Percentiles rank a stretch among this genome's conserved stretches.
phyloP scores from a whole-genome alignment of 768 basidiomycete genomes.

The Amyloporia xantha region DNA sequence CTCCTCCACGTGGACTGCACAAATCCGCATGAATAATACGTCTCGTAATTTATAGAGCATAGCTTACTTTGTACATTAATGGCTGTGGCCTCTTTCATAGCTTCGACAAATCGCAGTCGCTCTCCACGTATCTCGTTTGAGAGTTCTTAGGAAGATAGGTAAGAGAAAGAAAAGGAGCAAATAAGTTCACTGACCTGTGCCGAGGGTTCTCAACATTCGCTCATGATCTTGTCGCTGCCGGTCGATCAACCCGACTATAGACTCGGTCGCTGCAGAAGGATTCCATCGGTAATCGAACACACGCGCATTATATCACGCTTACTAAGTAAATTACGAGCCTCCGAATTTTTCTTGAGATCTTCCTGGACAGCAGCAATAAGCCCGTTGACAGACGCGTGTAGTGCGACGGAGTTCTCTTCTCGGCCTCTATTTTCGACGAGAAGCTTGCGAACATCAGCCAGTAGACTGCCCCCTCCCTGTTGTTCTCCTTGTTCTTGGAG shows the following conservation, averaged over 20 bases:
- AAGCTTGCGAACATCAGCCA: slow-evolving; percentile 30
- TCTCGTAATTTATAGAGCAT: background rate
- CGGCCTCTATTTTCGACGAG: slow-evolving; percentile 28
- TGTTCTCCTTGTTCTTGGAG: slow-evolving; percentile 14
- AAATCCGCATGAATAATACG: background rate
- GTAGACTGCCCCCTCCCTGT: slow-evolving; percentile 20
- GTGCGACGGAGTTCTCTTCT: slow-evolving; percentile 22
- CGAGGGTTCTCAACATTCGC: slow-evolving; percentile 55
- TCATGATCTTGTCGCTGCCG: slow-evolving; percentile 72
- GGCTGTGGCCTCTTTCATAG: slow-evolving; percentile 90
- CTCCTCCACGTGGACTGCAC: slow-evolving; percentile 74
- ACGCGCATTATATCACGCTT: slow-evolving; percentile 10
- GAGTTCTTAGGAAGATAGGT: slow-evolving; percentile 43
- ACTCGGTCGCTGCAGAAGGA: slow-evolving; percentile 40
- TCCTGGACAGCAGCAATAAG: slow-evolving; percentile 35
- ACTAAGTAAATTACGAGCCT: slow-evolving; percentile 37
- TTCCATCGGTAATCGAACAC: background rate
- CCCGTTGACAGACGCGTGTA: slow-evolving; percentile 31
- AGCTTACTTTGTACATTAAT: slow-evolving; percentile 73
- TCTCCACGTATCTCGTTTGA: slow-evolving; percentile 83
- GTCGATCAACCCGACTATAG: slow-evolving; percentile 55
- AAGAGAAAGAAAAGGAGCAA: background rate
- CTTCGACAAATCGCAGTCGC: slow-evolving; percentile 80
- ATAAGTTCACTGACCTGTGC: slow-evolving; percentile 50
- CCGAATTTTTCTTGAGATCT: slow-evolving; percentile 31